Percentiles rank a stretch among this genome's conserved stretches.
Conservation (phyloP, 345 rosid species). For the Eucalyptus cloeziana region DNA sequence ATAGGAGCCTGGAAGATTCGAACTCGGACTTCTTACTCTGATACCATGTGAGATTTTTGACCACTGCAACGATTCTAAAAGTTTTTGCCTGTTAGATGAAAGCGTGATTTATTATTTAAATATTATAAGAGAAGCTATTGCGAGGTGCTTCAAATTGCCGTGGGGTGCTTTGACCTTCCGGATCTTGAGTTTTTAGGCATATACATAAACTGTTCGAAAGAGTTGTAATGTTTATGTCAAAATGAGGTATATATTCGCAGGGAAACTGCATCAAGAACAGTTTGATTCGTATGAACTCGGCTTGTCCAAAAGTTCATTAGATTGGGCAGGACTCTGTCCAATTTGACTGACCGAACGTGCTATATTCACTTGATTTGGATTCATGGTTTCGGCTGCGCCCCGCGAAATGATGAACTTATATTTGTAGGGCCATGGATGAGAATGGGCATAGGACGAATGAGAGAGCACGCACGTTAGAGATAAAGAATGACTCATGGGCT, state of each 20-base stretch:
- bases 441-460: neutral
- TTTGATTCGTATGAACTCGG: neutral
- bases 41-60: too few species aligned
- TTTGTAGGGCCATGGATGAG: neutral
- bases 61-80: too few species aligned
- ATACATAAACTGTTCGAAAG: neutral
- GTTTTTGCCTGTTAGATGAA: too few species aligned
- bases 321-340: neutral
- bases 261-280: neutral
- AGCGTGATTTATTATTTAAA: too few species aligned
- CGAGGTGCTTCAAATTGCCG: accelerated
- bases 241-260: accelerated
- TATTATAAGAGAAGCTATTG: neutral
- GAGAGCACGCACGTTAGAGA: neutral
- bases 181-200: neutral
- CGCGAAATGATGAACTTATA: neutral
- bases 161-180: neutral
- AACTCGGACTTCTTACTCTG: too few species aligned
- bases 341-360: neutral
- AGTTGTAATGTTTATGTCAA: accelerated
- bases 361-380: neutral
- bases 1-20: too few species aligned
- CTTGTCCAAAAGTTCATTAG: neutral
- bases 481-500: neutral
- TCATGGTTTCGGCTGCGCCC: neutral